Evolutionary conservation across 2,329 filamentous ascomycete species (phyloP).

Genomic region (Penicillium capsulatum): DNA sequence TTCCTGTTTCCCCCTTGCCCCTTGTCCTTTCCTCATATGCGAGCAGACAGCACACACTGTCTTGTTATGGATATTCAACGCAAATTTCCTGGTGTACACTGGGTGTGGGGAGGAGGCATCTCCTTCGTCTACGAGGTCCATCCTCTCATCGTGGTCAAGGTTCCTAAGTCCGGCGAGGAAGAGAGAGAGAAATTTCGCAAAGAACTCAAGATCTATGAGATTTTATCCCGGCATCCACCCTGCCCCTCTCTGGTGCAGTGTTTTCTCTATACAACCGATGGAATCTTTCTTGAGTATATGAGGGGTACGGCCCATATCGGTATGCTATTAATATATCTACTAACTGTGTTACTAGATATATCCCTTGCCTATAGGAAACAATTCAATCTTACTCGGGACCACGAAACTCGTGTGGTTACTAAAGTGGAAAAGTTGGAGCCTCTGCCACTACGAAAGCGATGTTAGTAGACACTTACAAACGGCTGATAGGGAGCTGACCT

Average conservation of each 20-base stretch:
- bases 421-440: conserved; percentile 27
- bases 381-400: conserved; percentile 22
- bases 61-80: conserved; percentile 4
- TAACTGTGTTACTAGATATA: conserved; percentile 18
- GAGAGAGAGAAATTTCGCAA: conserved; percentile 26
- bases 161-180: conserved; percentile 23
- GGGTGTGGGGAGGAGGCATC: conserved; percentile 26
- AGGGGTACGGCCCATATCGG: conserved; percentile 19
- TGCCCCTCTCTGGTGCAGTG: conserved; percentile 26
- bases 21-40: not conserved
- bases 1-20: not conserved
- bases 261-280: conserved; percentile 19
- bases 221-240: conserved; percentile 18
- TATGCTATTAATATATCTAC: conserved; percentile 7
- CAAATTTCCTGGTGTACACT: conserved; percentile 16
- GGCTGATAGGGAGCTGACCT: not conserved
- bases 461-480: not conserved
- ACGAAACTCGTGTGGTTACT: conserved; percentile 22
- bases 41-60: not conserved
- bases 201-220: conserved; percentile 25
- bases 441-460: conserved; percentile 20
- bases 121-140: conserved; percentile 29
- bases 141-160: conserved; percentile 29
- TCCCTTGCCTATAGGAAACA: conserved; percentile 27
- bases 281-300: conserved; percentile 32